Conservation (phyloP, 2,329 filamentous ascomycete species). For the Neoscytalidium dimidiatum region DNA sequence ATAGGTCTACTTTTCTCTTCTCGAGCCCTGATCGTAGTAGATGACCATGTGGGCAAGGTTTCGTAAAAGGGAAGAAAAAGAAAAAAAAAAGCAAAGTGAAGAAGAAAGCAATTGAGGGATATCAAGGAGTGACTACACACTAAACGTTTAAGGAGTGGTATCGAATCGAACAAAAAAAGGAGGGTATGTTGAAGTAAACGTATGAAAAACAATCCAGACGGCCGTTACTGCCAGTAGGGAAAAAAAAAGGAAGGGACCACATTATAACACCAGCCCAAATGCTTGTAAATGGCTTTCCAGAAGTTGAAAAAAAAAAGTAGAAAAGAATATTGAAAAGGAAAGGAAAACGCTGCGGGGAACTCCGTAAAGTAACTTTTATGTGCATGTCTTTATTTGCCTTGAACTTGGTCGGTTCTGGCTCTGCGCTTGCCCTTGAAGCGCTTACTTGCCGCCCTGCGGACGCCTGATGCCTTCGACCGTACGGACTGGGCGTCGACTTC, state of each 20-base stretch:
- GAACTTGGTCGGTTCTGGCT: conserved; percentile 13
- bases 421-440: conserved; percentile 15
- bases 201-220: not conserved
- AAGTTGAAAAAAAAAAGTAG: conserved; percentile 1
- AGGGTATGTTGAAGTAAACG: conserved; percentile 13
- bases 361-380: conserved; percentile 1
- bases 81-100: not conserved
- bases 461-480: not conserved
- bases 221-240: conserved; percentile 3
- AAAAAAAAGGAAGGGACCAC: not conserved
- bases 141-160: not conserved
- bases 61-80: not conserved
- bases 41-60: not conserved
- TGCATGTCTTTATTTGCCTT: conserved; percentile 6
- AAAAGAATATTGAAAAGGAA: not conserved
- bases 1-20: not conserved
- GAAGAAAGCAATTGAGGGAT: not conserved
- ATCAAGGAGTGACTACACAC: conserved; percentile 15
- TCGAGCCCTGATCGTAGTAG: not conserved
- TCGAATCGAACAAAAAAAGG: conserved; percentile 15
- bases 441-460: conserved; percentile 12
- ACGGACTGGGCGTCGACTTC: not conserved
- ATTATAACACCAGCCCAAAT: conserved; percentile 9
- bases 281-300: conserved; percentile 8
- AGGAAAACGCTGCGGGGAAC: conserved; percentile 1